Conservation (phyloP, 352 stramenopile species). For the Phytophthora europaea region DNA sequence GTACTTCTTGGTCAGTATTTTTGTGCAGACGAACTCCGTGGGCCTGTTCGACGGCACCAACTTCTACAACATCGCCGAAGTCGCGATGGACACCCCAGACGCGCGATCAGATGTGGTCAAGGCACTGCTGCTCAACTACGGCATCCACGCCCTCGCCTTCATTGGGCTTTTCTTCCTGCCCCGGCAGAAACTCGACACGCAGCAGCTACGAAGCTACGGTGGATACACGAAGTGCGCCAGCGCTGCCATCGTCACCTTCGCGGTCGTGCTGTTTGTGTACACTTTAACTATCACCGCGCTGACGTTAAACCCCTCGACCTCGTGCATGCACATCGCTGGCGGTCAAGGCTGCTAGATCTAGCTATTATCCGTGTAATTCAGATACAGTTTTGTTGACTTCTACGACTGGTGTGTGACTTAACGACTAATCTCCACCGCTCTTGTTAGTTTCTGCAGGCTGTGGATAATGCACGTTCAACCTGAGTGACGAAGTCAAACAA, state of each 20-base stretch:
- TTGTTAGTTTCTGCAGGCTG: too few relatives aligned
- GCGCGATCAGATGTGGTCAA: conserved; percentile 34
- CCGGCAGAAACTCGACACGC: conserved; percentile 53
- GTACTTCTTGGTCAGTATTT: conserved; percentile 44
- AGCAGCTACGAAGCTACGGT: conserved; percentile 61
- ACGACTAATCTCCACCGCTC: too few relatives aligned
- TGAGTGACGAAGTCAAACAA: too few relatives aligned
- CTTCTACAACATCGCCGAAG: conserved; percentile 32
- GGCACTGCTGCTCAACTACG: conserved; percentile 43
- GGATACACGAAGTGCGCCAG: conserved; percentile 57
- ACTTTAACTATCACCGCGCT: conserved; percentile 52
- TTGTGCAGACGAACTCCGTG: conserved; percentile 40
- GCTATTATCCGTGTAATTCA: conserved; percentile 5
- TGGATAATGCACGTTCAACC: too few relatives aligned
- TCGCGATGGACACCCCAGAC: conserved; percentile 18
- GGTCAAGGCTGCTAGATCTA: conserved; percentile 44
- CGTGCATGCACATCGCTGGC: conserved; percentile 47
- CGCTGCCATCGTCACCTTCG: conserved; percentile 37
- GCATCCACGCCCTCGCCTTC: conserved; percentile 39
- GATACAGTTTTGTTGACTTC: not conserved
- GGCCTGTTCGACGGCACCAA: conserved; percentile 40
- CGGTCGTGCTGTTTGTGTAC: conserved; percentile 41
- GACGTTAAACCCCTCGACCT: conserved; percentile 43
- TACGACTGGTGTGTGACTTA: not conserved
- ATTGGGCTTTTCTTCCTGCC: conserved; percentile 44